Evolutionary conservation across 768 basidiomycete genomes (phyloP), one percentile per base, ranked within the genome.

Genomic region (Floccularia luteovirens): DNA sequence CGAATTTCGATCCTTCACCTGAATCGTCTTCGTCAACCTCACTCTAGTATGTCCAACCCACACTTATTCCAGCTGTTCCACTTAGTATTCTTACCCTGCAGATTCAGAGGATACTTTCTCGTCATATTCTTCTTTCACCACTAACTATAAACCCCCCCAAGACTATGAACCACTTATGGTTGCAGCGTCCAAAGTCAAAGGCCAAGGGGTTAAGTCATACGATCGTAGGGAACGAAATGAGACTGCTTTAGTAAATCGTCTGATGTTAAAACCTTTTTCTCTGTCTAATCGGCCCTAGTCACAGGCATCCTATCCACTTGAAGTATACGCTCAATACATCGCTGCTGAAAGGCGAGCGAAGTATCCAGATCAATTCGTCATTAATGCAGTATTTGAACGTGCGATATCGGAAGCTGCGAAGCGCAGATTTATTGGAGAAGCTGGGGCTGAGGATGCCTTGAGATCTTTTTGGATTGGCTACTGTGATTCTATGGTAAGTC

Each of bases 71-170:
- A 25, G 17, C 21, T 17, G 20, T 23, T 17, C 19, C 17, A n/a
- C 19, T 27, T 16, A 21, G 24, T 48, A n/a, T 38, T 36, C 14
- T 19, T 24, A 24, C 31, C n/a, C 31, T n/a, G 23, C 22, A 92
- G 90, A 77, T 43, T 72, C 81, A 41, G 88, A 90, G 28, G 76
- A 85, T 11, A 93, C 91, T 0, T 81, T 82, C 41, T 81, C 89
- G 50, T 69, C 76, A 2, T 98, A 94, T 56, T 96, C 93, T 0
- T 74, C 82, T 0, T 96, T 97, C 62, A 89, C 90, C 12, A 89
- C 90, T 1, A 74, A 75, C 40, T 73, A 85, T 58, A 76, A 80
- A 49, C 75, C 84, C 11, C 66, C 80, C 0, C 62, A 71, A n/a
- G 72, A 82, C 31, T 98, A 98, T 54, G 91, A 94, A 52, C 49